Evolutionary conservation across 1,284 basidiomycete species (phyloP).

Genomic region (Tetrapyrgos nigripes): DNA sequence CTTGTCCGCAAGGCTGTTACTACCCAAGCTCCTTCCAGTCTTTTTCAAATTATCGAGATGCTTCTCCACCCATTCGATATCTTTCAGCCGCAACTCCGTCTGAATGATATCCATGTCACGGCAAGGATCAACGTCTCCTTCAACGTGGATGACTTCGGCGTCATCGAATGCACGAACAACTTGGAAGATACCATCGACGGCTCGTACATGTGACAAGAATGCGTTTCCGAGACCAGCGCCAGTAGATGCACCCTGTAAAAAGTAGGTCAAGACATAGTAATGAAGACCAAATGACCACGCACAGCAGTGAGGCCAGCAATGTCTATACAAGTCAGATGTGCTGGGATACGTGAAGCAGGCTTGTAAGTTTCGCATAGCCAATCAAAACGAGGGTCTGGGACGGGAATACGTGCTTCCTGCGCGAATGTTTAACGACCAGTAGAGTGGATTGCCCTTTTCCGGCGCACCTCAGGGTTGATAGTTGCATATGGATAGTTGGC

Average conservation of each 20-base stretch:
- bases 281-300: constrained; percentile 31
- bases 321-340: constrained; percentile 98
- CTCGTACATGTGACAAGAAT: constrained; percentile 97
- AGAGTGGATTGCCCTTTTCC: constrained; percentile 1
- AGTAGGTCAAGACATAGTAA: constrained; percentile 13
- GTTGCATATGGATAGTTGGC: constrained; percentile 99
- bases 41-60: constrained; percentile 84
- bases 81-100: constrained; percentile 93
- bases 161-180: constrained; percentile 98
- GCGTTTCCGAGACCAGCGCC: constrained; percentile 98
- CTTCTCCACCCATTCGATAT: constrained; percentile 99
- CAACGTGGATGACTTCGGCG: constrained; percentile 98
- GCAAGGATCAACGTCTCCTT: constrained; percentile 95
- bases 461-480: constrained; percentile 79
- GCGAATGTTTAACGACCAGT: constrained; percentile 1
- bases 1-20: constrained; percentile 88
- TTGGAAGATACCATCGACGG: constrained; percentile 99
- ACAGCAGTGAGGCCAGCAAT: constrained; percentile 97
- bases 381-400: constrained; percentile 95
- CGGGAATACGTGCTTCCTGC: constrained; percentile 90
- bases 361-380: constrained; percentile 96
- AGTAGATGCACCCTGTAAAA: constrained; percentile 86
- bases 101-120: constrained; percentile 99
- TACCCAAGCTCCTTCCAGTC: constrained; percentile 74
- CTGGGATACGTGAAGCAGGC: constrained; percentile 88